Evolutionary conservation across 495 filamentous ascomycete species (phyloP).

Genomic region (Podospora australis): DNA sequence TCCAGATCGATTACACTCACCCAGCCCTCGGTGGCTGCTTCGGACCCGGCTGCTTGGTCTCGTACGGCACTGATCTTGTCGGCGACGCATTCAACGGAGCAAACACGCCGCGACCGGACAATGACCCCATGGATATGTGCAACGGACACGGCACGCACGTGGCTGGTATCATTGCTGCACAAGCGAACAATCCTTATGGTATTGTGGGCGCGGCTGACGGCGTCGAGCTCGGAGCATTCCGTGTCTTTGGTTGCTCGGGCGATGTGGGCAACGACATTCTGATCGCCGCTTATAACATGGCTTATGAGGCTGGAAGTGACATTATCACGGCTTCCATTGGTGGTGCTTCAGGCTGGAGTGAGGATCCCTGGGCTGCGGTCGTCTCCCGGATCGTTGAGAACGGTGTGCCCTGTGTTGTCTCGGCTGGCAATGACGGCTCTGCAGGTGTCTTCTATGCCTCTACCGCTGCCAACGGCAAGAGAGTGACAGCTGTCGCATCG

Average conservation of each 20-base stretch:
- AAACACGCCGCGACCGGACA: conserved; percentile 38
- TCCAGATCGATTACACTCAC: conserved; percentile 49
- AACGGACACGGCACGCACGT: conserved; percentile 46
- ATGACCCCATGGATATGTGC: conserved; percentile 41
- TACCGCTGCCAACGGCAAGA: conserved; percentile 46
- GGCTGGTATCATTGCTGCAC: conserved; percentile 49
- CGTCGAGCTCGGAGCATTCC: conserved; percentile 49
- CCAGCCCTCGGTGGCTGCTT: conserved; percentile 55
- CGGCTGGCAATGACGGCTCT: conserved; percentile 49
- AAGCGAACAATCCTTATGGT: conserved; percentile 40
- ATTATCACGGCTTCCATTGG: conserved; percentile 57
- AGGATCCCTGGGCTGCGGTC: conserved; percentile 49
- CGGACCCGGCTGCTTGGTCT: conserved; percentile 47
- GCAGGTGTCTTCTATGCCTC: conserved; percentile 49
- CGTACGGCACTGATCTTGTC: conserved; percentile 48
- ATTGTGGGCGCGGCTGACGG: conserved; percentile 51
- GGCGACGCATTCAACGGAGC: conserved; percentile 43
- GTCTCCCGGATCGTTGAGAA: conserved; percentile 49
- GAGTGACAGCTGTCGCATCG: conserved; percentile 47
- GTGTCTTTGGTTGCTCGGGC: conserved; percentile 47
- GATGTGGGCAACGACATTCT: conserved; percentile 46
- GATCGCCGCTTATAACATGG: conserved; percentile 50
- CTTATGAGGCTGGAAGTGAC: conserved; percentile 51
- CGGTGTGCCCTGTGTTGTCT: conserved; percentile 49
- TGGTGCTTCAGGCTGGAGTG: conserved; percentile 48